Evolutionary conservation across 495 filamentous ascomycete species (phyloP), one percentile per base, ranked within the genome.

Genomic region (Hypomontagnella monticulosa): DNA sequence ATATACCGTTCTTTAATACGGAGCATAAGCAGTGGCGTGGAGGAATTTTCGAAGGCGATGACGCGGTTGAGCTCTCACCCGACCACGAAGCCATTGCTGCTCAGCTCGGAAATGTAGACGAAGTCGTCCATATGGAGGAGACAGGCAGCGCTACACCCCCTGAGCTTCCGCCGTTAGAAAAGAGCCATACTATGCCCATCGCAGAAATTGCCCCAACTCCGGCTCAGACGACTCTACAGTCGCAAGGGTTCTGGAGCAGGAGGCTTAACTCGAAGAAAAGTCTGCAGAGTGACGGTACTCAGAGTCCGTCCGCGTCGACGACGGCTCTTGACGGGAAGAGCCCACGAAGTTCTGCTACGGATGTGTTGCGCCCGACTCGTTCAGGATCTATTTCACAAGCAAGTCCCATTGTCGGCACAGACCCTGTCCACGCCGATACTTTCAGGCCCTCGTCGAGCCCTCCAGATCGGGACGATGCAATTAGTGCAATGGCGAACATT

Each of bases 1-100:
- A 99, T 74, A 85, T 89, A 1, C 92, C 95, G 3, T 98, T 98
- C 77, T 87, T 89, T 69, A 85, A 91, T 63, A 97, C 92, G 4
- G 77, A 86, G 33, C 76, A 84, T 42, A 91, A 96, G 70, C 74
- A 78, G 20, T 93, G 92, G 81, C 85, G 95, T 60, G 95, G 93
- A 12, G 95, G 96, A 1, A 91, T 98, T n/a, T 99, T 92, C 86
- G 78, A 84, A 59, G 85, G 88, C 54, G 88, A 90, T 23, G 75
- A 73, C 66, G 70, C 57, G 6, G 65, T 76, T 38, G 65, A 75
- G 46, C 33, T 70, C 18, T 73, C 76, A 7, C 48, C 67, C 27
- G 75, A 77, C 50, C 71, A 73, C 2, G 83, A 83, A 60, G 71
- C 79, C 4, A 74, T 82, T 34, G 79, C 80, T 19, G 87, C 87